phyloP scores from a whole-genome alignment of 208 protist genomes.

The Trypanosoma scelopori region DNA sequence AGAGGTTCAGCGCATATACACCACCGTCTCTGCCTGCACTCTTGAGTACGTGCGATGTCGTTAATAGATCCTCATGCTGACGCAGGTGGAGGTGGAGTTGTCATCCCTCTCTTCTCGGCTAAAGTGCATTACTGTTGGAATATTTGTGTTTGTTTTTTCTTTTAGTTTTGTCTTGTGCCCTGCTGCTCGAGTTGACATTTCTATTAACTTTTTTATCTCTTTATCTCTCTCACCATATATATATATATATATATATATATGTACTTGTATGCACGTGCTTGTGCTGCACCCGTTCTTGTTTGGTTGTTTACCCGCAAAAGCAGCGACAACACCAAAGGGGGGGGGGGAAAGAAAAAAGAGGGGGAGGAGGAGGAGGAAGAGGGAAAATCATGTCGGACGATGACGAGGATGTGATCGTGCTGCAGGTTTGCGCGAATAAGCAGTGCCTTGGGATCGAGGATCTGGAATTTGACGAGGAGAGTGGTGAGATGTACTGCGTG shows the following conservation, averaged over 20 bases:
- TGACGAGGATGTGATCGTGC: constrained; percentile 79
- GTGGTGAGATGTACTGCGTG: constrained; percentile 69
- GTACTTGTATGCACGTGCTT: not conserved
- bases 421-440: constrained; percentile 71
- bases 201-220: constrained; percentile 13
- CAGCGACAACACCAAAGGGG: too few relatives aligned
- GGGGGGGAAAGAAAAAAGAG: not conserved
- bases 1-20: constrained; percentile 82
- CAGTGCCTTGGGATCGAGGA: constrained; percentile 76
- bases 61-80: not conserved
- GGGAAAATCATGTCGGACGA: constrained; percentile 40
- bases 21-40: constrained; percentile 40
- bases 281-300: not conserved
- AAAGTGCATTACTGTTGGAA: not conserved
- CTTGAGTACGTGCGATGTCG: constrained; percentile 42
- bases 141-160: constrained; percentile 13
- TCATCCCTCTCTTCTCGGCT: not conserved
- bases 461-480: constrained; percentile 74
- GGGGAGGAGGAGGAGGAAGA: not conserved
- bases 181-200: too few relatives aligned
- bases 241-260: constrained; percentile 15
- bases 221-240: constrained; percentile 13
- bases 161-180: too few relatives aligned
- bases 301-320: not conserved
- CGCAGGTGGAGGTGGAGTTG: not conserved